These are phyloP conservation scores for Cicer yamashitae DNA, from an alignment of 306 rosid genomes.

Conservation along the genomic window DNA sequence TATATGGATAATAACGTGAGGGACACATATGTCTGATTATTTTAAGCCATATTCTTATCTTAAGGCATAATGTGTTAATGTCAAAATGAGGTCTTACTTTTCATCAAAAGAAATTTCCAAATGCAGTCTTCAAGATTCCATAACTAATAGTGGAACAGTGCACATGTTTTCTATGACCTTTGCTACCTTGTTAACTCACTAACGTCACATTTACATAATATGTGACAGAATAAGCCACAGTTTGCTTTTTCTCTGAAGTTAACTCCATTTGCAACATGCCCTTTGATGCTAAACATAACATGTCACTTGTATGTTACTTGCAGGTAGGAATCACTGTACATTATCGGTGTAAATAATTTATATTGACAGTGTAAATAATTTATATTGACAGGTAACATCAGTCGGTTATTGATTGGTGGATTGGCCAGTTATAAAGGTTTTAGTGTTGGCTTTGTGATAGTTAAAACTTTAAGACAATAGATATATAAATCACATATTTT, in stretches of 20 bases:
- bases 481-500: no score
- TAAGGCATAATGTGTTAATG: conserved; percentile 36
- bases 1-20: conserved; percentile 23
- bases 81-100: conserved; percentile 34
- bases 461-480: no score
- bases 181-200: conserved; percentile 31
- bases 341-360: no score
- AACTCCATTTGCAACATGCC: conserved; percentile 30
- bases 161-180: conserved; percentile 39
- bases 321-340: no score
- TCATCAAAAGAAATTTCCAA: conserved; percentile 16
- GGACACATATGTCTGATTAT: conserved; percentile 39
- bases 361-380: no score
- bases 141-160: conserved; percentile 21
- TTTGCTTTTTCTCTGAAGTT: conserved; percentile 4
- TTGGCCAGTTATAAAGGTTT: no score
- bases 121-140: conserved; percentile 43
- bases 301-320: no score
- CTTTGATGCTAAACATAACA: conserved; percentile 11
- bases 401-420: no score
- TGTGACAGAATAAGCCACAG: conserved; percentile 28
- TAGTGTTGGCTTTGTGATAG: no score
- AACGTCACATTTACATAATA: conserved; percentile 44
- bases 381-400: no score
- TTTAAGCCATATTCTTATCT: conserved; percentile 44